Base-by-base conservation (phyloP, 148 eudicot species). In the Chenopodium album region DNA sequence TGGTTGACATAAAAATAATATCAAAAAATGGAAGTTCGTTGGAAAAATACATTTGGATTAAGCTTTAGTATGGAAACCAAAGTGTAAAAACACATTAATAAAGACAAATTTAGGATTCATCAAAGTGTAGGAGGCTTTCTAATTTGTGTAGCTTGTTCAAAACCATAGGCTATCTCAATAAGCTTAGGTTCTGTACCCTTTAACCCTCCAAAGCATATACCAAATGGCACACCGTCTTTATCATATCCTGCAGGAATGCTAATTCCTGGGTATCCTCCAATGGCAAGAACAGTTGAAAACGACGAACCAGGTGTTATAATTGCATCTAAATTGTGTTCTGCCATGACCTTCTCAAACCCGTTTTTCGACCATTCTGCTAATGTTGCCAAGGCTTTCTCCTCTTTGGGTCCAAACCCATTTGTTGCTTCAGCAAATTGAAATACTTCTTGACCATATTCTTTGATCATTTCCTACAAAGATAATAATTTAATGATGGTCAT, bases 341-440 rank as follows among this genome's bases (percentile, higher is more conserved):
- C 75, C 91, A 91, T 88, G 8, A 86, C 46, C 70, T 91, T 90
- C 84, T 90, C 92, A 29, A 91, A 84, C 16, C 91, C 90, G 16
- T 88, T 78, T 56, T 48, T 70, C 4, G 86, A 76, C 26, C 81
- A 77, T 7, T 76, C 31, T 46, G 32, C 74, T 60, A 84, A 32
- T 13, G 46, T 62, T 60, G 52, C 19, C 41, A 83, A 9, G 4
- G 81, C 84, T 76, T 85, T 71, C 77, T 75, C 82, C 77, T 84
- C 88, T 22, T 80, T 41, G 1, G 60, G 70, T 2, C 87, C 88
- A 2, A 82, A 79, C 34, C 92, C 92, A 20, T 89, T 69, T 60
- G 91, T 88, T 16, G 60, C 69, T 41, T 90, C 94, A 0, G 91
- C 82, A 14, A 66, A 82, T 1, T 78, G 1, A 52, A 92, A 89